Percentiles rank a stretch among this genome's conserved stretches.
phyloP scores from a whole-genome alignment of 768 basidiomycete species.

The Lentinula guzmanii region DNA sequence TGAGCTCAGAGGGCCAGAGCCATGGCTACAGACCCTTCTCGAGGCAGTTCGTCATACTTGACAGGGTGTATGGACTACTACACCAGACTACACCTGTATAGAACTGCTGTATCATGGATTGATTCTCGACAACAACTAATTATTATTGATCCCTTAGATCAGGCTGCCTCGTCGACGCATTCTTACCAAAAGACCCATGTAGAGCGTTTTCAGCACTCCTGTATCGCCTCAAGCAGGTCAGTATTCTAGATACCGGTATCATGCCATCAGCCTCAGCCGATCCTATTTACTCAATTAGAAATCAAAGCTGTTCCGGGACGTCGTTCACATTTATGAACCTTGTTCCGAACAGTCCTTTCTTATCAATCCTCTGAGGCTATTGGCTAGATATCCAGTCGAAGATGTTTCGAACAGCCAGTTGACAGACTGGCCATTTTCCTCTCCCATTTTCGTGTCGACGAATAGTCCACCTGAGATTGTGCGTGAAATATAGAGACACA shows the following conservation, averaged over 20 bases:
- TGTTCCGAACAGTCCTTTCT: slow-evolving; percentile 49
- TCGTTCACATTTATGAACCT: slow-evolving; percentile 42
- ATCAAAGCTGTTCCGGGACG: slow-evolving; percentile 27
- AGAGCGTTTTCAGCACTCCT: slow-evolving; percentile 30
- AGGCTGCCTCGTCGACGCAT: slow-evolving; percentile 46
- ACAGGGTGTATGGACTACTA: neutral
- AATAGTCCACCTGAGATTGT: neutral
- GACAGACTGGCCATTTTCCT: neutral
- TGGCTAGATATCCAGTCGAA: neutral
- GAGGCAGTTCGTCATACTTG: neutral
- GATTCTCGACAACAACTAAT: neutral
- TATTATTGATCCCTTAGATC: slow-evolving; percentile 20
- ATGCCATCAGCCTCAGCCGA: neutral
- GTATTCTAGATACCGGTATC: neutral
- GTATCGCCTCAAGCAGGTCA: slow-evolving; percentile 30
- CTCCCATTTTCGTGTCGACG: neutral
- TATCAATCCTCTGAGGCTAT: slow-evolving; percentile 27
- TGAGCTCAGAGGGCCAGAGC: slow-evolving; percentile 16
- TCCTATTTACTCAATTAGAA: slow-evolving; percentile 7
- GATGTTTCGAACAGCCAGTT: neutral
- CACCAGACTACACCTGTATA: neutral
- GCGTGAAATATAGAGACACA: neutral
- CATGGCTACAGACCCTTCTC: neutral
- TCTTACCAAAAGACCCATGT: slow-evolving; percentile 29
- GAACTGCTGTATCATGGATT: neutral